These are phyloP conservation scores for Bipolaris zeicola DNA, from an alignment of 2,329 filamentous ascomycete species.

Conservation along the genomic window DNA sequence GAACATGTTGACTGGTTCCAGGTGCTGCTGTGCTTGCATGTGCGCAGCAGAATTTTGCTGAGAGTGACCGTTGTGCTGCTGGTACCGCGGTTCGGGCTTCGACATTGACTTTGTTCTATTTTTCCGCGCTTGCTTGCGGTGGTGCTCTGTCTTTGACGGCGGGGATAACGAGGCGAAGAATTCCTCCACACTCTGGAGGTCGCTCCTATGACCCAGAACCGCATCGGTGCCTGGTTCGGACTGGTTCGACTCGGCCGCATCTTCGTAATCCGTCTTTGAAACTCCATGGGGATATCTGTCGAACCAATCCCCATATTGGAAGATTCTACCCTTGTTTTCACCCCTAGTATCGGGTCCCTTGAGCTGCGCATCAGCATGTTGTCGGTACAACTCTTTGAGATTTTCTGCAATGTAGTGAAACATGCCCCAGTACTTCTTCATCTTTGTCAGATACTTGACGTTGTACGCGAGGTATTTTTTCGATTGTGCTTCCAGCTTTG, in stretches of 20 bases:
- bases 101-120: conserved; percentile 47
- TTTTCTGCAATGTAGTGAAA: conserved; percentile 97
- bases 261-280: conserved; percentile 80
- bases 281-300: conserved; percentile 92
- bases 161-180: conserved; percentile 85
- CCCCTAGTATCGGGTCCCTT: conserved; percentile 60
- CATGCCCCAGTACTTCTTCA: conserved; percentile 99
- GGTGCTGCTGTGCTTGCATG: conserved; percentile 38
- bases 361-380: conserved; percentile 79
- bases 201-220: conserved; percentile 84
- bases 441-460: conserved; percentile 86
- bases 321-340: conserved; percentile 62
- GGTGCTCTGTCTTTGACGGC: conserved; percentile 54
- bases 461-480: conserved; percentile 87
- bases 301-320: conserved; percentile 98
- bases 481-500: conserved; percentile 73
- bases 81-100: conserved; percentile 31
- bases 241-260: conserved; percentile 69
- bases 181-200: conserved; percentile 92
- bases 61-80: conserved; percentile 27
- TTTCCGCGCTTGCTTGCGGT: conserved; percentile 58
- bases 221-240: conserved; percentile 85
- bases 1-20: conserved; percentile 38
- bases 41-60: conserved; percentile 34
- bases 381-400: conserved; percentile 83